A percentile compares a stretch with the other conserved stretches of the same genome.
phyloP scores from a whole-genome alignment of 306 rosid species.

The Fragaria iinumae region DNA sequence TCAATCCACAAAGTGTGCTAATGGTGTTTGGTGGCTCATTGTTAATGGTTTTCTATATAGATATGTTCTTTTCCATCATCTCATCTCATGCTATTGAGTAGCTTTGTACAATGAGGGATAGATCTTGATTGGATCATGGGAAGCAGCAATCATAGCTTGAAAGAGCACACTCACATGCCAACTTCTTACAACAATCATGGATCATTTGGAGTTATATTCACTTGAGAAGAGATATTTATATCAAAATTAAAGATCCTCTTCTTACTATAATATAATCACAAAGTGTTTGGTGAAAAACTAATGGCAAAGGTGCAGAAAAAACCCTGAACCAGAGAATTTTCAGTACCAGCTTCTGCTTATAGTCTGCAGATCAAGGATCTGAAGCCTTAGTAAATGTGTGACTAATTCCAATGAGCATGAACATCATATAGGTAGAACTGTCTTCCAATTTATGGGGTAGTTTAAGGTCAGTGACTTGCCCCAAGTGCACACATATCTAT shows the following conservation, averaged over 20 bases:
- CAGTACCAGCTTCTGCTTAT: background rate
- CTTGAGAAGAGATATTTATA: background rate
- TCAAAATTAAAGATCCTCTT: background rate
- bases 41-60: background rate
- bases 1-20: background rate
- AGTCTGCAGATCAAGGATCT: background rate
- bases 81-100: constrained; percentile 38
- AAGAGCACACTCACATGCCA: constrained; percentile 9
- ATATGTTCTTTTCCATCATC: background rate
- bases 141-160: constrained; percentile 53
- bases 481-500: background rate
- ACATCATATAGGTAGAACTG: background rate
- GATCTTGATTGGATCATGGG: constrained; percentile 46
- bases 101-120: constrained; percentile 20
- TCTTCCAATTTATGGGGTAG: background rate
- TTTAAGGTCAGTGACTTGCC: background rate
- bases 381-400: background rate
- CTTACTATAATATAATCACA: background rate
- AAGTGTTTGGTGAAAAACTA: background rate
- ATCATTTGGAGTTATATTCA: constrained; percentile 6
- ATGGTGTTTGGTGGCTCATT: constrained; percentile 6
- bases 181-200: background rate
- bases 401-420: background rate
- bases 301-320: background rate
- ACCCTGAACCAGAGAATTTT: constrained; percentile 1